Base-by-base conservation (phyloP, 305 asterid genomes). In the Fraxinus nigra region DNA sequence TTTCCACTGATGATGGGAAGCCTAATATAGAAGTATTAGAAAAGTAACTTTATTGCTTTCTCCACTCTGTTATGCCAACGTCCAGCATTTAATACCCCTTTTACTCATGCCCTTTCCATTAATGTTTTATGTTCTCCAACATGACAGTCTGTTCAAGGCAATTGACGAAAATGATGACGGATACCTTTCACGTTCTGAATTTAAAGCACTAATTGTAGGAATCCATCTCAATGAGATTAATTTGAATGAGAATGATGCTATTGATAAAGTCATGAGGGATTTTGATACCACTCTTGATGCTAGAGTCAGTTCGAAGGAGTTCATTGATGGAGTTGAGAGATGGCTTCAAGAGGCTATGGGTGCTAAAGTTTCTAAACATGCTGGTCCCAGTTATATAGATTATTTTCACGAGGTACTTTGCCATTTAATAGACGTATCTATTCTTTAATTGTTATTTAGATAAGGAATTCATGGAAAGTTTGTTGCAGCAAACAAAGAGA, bases 281-380 rank as follows among this genome's bases (percentile, higher is more conserved):
- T 95, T 95, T 16, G 98, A 95, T 81, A 80, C 88, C 75, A 82
- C 91, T 37, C 86, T 3, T 20, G 97, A 96, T 85, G 69, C 82
- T 61, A 48, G 0, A 85, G 43, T 96, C 73, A 91, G 82, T 77
- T 33, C 78, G 14, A 0, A 3, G 0, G 99, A 96, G 88, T 96
- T 96, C 87, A 54, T 84, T 11, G 46, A 33, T 38, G 99, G 98
- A 83, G 63, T 94, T n/a, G 83, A 72, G 56, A 91, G 82, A 87
- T 94, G 99, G 99, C 95, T 94, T 51, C 83, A 77, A 9, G 94
- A 91, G 90, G 98, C 98, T 81, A 86, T 78, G 91, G 89, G 92
- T 85, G 72, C 84, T 79, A 88, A 72, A 73, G 86, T 51, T 11
- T 4, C 91, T 76, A 38, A 87, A 34, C 77, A 61, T 70, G 84